Evolutionary conservation across 805 yeast genomes (phyloP).

Genomic region (Candida insectalens): DNA sequence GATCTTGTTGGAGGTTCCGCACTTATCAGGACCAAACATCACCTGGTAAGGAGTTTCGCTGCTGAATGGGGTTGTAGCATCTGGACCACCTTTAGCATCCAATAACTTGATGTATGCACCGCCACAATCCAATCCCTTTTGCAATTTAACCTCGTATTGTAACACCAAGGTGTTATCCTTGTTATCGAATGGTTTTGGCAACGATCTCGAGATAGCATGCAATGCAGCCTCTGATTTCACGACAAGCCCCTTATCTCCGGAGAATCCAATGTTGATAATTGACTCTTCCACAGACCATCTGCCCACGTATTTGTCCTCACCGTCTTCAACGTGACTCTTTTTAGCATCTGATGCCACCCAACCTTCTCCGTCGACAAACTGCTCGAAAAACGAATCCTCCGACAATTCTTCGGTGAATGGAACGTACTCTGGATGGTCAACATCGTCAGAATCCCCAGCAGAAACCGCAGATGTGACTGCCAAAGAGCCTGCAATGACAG

Average conservation of each 20-base stretch:
- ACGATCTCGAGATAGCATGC: slow-evolving; percentile 66
- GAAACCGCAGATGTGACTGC: slow-evolving; percentile 2
- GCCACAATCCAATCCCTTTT: slow-evolving; percentile 72
- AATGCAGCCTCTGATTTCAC: slow-evolving; percentile 68
- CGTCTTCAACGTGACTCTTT: slow-evolving; percentile 42
- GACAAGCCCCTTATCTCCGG: slow-evolving; percentile 67
- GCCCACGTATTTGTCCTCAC: slow-evolving; percentile 55
- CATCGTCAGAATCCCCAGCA: slow-evolving; percentile 5
- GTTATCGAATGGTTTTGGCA: slow-evolving; percentile 51
- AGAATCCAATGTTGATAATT: slow-evolving; percentile 44
- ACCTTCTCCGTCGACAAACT: slow-evolving; percentile 35
- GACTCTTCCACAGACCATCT: slow-evolving; percentile 69
- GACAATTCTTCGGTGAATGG: slow-evolving; percentile 29
- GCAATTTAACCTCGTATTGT: slow-evolving; percentile 84
- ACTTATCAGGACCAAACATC: slow-evolving; percentile 93
- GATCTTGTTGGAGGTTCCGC: slow-evolving; percentile 73
- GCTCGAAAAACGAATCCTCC: slow-evolving; percentile 51
- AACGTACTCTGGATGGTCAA: slow-evolving; percentile 24
- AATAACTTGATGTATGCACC: slow-evolving; percentile 83
- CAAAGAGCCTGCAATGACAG: slow-evolving; percentile 8
- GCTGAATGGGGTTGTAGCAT: slow-evolving; percentile 34
- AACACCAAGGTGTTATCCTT: slow-evolving; percentile 60
- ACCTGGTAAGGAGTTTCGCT: slow-evolving; percentile 68
- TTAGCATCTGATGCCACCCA: slow-evolving; percentile 57
- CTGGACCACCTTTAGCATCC: slow-evolving; percentile 29